phyloP scores from a whole-genome alignment of 2,329 filamentous ascomycete genomes.

The Emmonsiellopsis sp. region DNA sequence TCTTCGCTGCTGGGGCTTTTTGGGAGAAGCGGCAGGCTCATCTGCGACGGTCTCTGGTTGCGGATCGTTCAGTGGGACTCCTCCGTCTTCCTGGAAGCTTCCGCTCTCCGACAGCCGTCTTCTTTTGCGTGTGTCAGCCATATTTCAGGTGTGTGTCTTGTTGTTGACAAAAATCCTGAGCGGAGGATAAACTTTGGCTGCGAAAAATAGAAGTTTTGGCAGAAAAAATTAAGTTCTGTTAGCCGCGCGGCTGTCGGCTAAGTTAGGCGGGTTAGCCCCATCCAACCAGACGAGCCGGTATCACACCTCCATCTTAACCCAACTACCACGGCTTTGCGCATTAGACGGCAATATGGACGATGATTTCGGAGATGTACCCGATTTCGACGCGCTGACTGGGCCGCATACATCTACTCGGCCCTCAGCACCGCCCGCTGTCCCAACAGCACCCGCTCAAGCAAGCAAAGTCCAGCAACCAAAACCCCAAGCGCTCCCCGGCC shows the following conservation, averaged over 20 bases:
- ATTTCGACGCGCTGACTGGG: slow-evolving; percentile 30
- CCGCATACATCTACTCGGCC: slow-evolving; percentile 12
- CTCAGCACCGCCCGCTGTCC: slow-evolving; percentile 22
- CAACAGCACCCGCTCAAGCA: slow-evolving; percentile 30
- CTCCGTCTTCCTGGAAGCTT: slow-evolving; percentile 16
- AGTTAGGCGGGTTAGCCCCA: no score
- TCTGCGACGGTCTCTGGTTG: neutral
- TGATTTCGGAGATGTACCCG: slow-evolving; percentile 39
- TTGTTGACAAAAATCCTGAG: neutral
- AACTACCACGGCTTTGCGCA: slow-evolving; percentile 13
- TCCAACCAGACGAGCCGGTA: no score
- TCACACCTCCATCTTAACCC: neutral
- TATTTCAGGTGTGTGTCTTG: slow-evolving; percentile 9
- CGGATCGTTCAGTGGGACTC: neutral
- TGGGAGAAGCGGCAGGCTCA: slow-evolving; percentile 5
- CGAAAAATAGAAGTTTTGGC: slow-evolving; percentile 1
- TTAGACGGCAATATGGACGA: slow-evolving; percentile 34
- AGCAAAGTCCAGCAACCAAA: slow-evolving; percentile 72
- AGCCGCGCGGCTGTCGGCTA: slow-evolving; percentile 1
- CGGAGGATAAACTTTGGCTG: neutral
- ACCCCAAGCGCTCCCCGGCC: slow-evolving; percentile 69
- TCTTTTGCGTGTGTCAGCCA: slow-evolving; percentile 29
- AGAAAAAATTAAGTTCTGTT: neutral
- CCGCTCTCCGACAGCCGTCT: slow-evolving; percentile 25
- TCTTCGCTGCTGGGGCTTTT: slow-evolving; percentile 36